Percentiles rank a stretch among this genome's conserved stretches.
Evolutionary conservation across 805 yeast genomes (phyloP).

Genomic region (Suhomyces sp.): DNA sequence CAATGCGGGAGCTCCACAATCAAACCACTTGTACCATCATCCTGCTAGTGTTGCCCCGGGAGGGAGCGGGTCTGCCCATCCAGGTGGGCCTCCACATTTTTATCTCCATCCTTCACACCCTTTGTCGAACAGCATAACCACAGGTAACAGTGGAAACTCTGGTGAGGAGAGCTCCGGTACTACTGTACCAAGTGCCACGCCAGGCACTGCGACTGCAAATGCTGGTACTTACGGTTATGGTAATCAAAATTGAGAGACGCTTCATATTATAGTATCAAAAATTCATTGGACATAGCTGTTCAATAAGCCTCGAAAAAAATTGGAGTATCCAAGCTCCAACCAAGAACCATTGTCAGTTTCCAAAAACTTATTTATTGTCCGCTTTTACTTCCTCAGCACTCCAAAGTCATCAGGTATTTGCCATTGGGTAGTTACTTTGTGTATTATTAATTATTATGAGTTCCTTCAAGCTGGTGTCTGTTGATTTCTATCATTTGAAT

Average conservation of each 20-base stretch:
- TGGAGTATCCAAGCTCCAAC: too few relatives aligned
- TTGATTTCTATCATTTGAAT: too few relatives aligned
- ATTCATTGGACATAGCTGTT: too few relatives aligned
- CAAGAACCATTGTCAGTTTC: too few relatives aligned
- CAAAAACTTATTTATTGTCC: too few relatives aligned
- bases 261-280: too few relatives aligned
- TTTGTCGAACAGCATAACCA: background rate
- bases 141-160: slow-evolving; percentile 1
- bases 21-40: slow-evolving; percentile 2
- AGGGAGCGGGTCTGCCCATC: background rate
- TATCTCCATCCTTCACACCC: slow-evolving; percentile 2
- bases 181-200: background rate
- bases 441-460: too few relatives aligned
- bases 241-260: slow-evolving; percentile 3
- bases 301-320: too few relatives aligned
- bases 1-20: background rate
- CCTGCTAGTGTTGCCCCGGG: slow-evolving; percentile 1
- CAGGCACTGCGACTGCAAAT: slow-evolving; percentile 1
- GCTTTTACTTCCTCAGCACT: too few relatives aligned
- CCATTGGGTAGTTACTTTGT: too few relatives aligned
- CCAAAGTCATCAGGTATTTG: too few relatives aligned
- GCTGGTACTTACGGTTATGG: slow-evolving; percentile 1
- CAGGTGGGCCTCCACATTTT: background rate
- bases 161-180: slow-evolving; percentile 1
- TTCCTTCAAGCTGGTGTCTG: too few relatives aligned